Percentiles rank a stretch among this genome's conserved stretches.
phyloP scores from a whole-genome alignment of 1,284 basidiomycete species.

The Wolfiporia cocos region DNA sequence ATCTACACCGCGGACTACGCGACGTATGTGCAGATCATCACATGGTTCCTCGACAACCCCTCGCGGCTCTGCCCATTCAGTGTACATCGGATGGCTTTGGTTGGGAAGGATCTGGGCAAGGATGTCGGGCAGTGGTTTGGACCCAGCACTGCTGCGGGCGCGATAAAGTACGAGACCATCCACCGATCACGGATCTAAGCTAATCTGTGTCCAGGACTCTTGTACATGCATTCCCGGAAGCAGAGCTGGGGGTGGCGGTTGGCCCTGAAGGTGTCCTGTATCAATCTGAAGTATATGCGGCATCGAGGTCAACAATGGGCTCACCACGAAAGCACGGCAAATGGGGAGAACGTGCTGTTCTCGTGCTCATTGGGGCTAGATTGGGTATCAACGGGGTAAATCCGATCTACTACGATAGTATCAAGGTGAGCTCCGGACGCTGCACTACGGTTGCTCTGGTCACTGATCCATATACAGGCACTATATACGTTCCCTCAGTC shows the following conservation, averaged over 20 bases:
- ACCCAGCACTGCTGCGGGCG: constrained; percentile 93
- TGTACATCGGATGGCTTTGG: constrained; percentile 93
- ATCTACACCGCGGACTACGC: constrained; percentile 55
- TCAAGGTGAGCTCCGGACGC: no score
- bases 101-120: constrained; percentile 92
- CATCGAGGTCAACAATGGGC: constrained; percentile 49
- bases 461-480: constrained; percentile 40
- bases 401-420: constrained; percentile 89
- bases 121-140: constrained; percentile 98
- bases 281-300: constrained; percentile 80
- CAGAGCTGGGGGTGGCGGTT: constrained; percentile 77
- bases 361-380: constrained; percentile 83
- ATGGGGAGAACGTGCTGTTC: constrained; percentile 85
- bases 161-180: constrained; percentile 66
- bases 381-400: constrained; percentile 92
- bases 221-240: constrained; percentile 75
- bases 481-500: constrained; percentile 93
- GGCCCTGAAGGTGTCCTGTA: constrained; percentile 80
- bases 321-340: constrained; percentile 28
- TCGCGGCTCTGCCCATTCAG: constrained; percentile 88
- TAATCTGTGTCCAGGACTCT: constrained; percentile 48
- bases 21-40: constrained; percentile 83
- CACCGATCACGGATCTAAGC: constrained; percentile 4
- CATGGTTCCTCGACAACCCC: constrained; percentile 94
- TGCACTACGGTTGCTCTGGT: constrained; percentile 20